phyloP scores from a whole-genome alignment of 2,329 filamentous ascomycete species.

The Hansfordia pulvinata region DNA sequence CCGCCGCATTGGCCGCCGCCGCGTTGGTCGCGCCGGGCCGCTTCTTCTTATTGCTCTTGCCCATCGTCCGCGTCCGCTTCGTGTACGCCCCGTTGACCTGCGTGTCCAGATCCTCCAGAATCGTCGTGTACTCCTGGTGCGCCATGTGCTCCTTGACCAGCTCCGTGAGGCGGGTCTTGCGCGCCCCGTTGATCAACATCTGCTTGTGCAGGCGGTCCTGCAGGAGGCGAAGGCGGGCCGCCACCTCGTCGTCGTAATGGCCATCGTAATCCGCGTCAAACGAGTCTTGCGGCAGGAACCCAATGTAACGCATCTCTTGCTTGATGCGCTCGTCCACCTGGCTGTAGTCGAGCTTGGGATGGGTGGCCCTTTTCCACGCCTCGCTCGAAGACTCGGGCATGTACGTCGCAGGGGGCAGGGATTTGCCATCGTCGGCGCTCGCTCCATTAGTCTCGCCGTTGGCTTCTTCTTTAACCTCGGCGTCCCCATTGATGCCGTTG shows the following conservation, averaged over 20 bases:
- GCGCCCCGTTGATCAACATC: slow-evolving; percentile 77
- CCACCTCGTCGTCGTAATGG: slow-evolving; percentile 88
- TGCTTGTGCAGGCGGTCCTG: slow-evolving; percentile 74
- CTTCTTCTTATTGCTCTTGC: slow-evolving; percentile 88
- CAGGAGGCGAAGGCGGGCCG: slow-evolving; percentile 73
- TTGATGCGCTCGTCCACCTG: slow-evolving; percentile 85
- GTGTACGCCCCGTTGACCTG: slow-evolving; percentile 93
- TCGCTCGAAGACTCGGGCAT: slow-evolving; percentile 68
- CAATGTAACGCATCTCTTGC: slow-evolving; percentile 81
- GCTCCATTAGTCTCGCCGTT: slow-evolving; percentile 29
- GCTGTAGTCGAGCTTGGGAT: slow-evolving; percentile 67
- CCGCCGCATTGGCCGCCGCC: slow-evolving; percentile 43
- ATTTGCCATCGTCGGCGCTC: slow-evolving; percentile 25
- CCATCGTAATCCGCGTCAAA: slow-evolving; percentile 68
- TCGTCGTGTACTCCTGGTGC: slow-evolving; percentile 91
- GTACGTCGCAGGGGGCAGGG: slow-evolving; percentile 56
- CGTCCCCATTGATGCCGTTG: slow-evolving; percentile 30
- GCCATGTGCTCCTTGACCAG: slow-evolving; percentile 88
- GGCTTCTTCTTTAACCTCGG: slow-evolving; percentile 39
- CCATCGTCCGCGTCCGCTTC: slow-evolving; percentile 87
- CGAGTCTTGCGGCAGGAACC: slow-evolving; percentile 59
- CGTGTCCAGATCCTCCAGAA: slow-evolving; percentile 88
- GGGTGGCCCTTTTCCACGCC: slow-evolving; percentile 64
- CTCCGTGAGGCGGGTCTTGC: slow-evolving; percentile 76
- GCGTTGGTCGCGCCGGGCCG: slow-evolving; percentile 59